Base-by-base conservation (phyloP, 148 eudicot genomes). In the Fagopyrum esculentum region DNA sequence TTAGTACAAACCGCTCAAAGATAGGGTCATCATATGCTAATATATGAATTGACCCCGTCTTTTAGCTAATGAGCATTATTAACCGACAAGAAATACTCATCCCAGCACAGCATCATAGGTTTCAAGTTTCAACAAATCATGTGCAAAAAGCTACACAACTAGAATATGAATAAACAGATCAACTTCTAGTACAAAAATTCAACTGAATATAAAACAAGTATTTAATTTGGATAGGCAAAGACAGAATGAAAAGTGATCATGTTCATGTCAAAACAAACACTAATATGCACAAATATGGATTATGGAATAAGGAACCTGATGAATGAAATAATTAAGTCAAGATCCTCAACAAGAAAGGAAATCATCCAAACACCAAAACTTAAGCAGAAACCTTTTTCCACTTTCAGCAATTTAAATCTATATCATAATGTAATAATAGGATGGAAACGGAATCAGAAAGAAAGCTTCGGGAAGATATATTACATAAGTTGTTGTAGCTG, bases 401-500 rank as follows among this genome's bases (percentile, higher is more conserved):
- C 19, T 66, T 26, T 66, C 35, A 13, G 43, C 44, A 4, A 44
- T 10, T 11, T 29, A 63, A 63, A 30, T 30, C 69, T 63, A 43
- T 13, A 66, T 40, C 71, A 66, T 8, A 66, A 43, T 40, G 5
- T 35, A 13, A 35, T 66, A 66, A 8, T 40, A 40, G 19, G 47
- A 66, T 1, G 52, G 17, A 66, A 74, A 55, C 59, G 9, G 15
- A 56, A 59, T 56, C 47, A 66, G 51, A 56, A 40, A 56, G 3
- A 52, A 40, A 11, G 45, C 16, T 40, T 16, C 13, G 57, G 77
- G 45, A 22, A 80, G 77, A 86, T 55, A 80, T n/a, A 56, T 77
- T 87, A 89, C 93, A 74, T 76, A 89, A 75, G 63, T 87, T 87
- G 71, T 86, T 80, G 84, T 87, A 89, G 73, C 75, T 82, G 59